These are phyloP conservation scores for Cyberlindnera nakhonratchasimensis DNA, from an alignment of 805 yeast genomes.

Conservation along the genomic window DNA sequence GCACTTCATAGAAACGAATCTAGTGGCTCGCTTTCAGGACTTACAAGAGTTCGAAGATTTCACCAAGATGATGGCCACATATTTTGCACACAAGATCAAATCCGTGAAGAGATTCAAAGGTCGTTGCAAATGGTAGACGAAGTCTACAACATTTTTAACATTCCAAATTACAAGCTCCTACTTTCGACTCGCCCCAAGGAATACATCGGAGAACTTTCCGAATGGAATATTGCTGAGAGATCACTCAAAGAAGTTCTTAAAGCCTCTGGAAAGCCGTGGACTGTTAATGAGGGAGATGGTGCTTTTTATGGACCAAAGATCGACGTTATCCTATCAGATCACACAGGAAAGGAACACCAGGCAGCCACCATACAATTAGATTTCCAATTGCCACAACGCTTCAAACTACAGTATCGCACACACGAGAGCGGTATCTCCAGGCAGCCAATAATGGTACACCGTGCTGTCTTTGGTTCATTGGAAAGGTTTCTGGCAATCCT, in stretches of 20 bases:
- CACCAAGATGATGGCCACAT: conserved; percentile 99
- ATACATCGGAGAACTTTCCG: conserved; percentile 68
- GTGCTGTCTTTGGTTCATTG: conserved; percentile 93
- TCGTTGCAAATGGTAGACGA: conserved; percentile 72
- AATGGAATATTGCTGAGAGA: conserved; percentile 82
- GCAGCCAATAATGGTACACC: conserved; percentile 89
- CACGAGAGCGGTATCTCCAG: conserved; percentile 47
- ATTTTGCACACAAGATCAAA: conserved; percentile 79
- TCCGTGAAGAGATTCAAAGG: conserved; percentile 65
- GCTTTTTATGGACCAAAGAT: conserved; percentile 96
- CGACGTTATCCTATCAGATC: conserved; percentile 80
- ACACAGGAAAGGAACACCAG: conserved; percentile 79
- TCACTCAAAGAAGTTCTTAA: conserved; percentile 60
- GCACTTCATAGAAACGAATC: conserved; percentile 93
- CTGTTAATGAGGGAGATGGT: conserved; percentile 87
- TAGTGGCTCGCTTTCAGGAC: conserved; percentile 88
- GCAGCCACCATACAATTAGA: conserved; percentile 95
- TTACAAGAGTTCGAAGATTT: conserved; percentile 89
- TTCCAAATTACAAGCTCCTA: conserved; percentile 50
- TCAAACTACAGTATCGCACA: conserved; percentile 63
- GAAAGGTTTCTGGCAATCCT: conserved; percentile 90
- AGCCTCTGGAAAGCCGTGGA: conserved; percentile 55
- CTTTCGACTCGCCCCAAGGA: conserved; percentile 86
- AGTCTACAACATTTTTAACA: conserved; percentile 59
- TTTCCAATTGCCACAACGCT: conserved; percentile 87